These are phyloP conservation scores for Dactylellina sp. DNA, from an alignment of 2,329 filamentous ascomycete species.

Conservation along the genomic window DNA sequence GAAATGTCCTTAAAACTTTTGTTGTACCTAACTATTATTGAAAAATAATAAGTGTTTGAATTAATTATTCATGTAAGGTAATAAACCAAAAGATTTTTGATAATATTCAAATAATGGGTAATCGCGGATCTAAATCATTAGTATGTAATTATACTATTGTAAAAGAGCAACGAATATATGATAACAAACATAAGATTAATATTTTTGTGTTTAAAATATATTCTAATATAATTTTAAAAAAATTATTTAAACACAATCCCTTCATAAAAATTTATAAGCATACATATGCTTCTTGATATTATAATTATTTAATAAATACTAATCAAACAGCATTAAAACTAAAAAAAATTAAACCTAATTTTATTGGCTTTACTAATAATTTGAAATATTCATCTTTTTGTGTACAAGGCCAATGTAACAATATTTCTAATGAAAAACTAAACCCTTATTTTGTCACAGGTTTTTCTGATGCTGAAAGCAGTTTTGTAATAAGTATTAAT, in stretches of 20 bases:
- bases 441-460: slow-evolving; percentile 2
- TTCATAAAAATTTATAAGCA: no score
- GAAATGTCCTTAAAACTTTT: slow-evolving; percentile 33
- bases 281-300: no score
- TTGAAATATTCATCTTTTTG: no score
- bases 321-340: no score
- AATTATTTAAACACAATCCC: slow-evolving; percentile 18
- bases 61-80: slow-evolving; percentile 47
- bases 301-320: no score
- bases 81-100: slow-evolving; percentile 35
- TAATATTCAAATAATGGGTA: slow-evolving; percentile 19
- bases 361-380: no score
- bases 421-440: background rate
- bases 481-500: background rate
- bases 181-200: slow-evolving; percentile 24
- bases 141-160: slow-evolving; percentile 20
- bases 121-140: slow-evolving; percentile 39
- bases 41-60: slow-evolving; percentile 38
- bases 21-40: slow-evolving; percentile 38
- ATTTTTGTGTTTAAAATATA: slow-evolving; percentile 40
- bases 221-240: slow-evolving; percentile 42
- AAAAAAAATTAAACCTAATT: no score
- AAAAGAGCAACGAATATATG: slow-evolving; percentile 45
- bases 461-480: background rate
- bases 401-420: no score